phyloP scores from a whole-genome alignment of 768 basidiomycete species.

The Leccinellum rugosiceps region DNA sequence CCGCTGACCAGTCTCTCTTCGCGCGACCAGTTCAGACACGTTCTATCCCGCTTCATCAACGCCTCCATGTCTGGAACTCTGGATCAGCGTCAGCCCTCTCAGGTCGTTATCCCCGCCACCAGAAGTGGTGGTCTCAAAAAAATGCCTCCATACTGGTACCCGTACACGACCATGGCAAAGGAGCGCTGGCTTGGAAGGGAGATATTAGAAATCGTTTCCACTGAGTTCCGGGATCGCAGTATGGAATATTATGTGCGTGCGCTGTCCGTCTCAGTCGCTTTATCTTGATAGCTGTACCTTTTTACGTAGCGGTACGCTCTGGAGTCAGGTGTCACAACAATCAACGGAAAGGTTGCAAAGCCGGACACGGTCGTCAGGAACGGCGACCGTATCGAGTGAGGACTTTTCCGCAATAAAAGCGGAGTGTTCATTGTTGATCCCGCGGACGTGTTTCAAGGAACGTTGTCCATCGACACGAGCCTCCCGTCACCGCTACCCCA shows the following conservation, averaged over 20 bases:
- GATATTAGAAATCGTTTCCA: slow-evolving; percentile 87
- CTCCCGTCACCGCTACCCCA: slow-evolving; percentile 83
- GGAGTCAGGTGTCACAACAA: slow-evolving; percentile 92
- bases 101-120: slow-evolving; percentile 14
- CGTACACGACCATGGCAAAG: slow-evolving; percentile 92
- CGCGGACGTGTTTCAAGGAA: slow-evolving; percentile 50
- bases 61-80: slow-evolving; percentile 42
- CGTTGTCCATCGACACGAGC: slow-evolving; percentile 95
- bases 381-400: slow-evolving; percentile 89
- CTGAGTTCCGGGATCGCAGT: slow-evolving; percentile 90
- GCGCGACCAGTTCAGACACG: slow-evolving; percentile 54
- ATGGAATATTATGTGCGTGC: slow-evolving; percentile 92
- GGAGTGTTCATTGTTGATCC: neutral
- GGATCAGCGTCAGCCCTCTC: slow-evolving; percentile 26
- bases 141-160: slow-evolving; percentile 87
- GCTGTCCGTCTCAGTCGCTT: neutral
- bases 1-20: slow-evolving; percentile 48
- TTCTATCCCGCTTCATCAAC: slow-evolving; percentile 50
- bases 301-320: slow-evolving; percentile 60
- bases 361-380: slow-evolving; percentile 78
- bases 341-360: slow-evolving; percentile 85
- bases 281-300: neutral
- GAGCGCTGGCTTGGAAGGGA: slow-evolving; percentile 85
- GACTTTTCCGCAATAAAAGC: slow-evolving; percentile 13
- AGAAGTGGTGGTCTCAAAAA: slow-evolving; percentile 60